Evolutionary conservation across 2,329 filamentous ascomycete species (phyloP).

Genomic region (Penicillium hesseltinei): DNA sequence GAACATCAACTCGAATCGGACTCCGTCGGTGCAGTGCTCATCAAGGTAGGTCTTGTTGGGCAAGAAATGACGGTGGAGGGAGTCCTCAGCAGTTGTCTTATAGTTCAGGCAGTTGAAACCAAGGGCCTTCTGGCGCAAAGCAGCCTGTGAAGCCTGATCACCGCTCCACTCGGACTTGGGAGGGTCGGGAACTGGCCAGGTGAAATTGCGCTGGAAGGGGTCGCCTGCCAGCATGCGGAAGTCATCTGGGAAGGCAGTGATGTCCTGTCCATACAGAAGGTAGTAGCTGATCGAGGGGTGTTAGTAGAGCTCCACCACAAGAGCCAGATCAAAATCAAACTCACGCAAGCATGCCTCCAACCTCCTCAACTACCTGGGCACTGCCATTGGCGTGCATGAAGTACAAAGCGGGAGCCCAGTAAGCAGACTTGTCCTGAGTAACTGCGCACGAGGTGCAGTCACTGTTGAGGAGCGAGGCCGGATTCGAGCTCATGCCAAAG

Average conservation of each 20-base stretch:
- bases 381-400: conserved; percentile 69
- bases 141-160: conserved; percentile 65
- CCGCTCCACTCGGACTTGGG: conserved; percentile 69
- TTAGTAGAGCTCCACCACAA: conserved; percentile 11
- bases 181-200: conserved; percentile 63
- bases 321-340: conserved; percentile 38
- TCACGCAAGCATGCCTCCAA: conserved; percentile 82
- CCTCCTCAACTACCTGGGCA: conserved; percentile 67
- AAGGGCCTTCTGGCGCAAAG: conserved; percentile 74
- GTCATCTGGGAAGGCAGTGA: conserved; percentile 70
- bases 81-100: conserved; percentile 60
- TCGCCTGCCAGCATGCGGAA: conserved; percentile 84
- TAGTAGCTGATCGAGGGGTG: conserved; percentile 65
- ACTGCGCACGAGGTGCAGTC: conserved; percentile 80
- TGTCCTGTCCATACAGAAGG: conserved; percentile 64
- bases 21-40: conserved; percentile 73
- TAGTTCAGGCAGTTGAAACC: conserved; percentile 98
- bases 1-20: conserved; percentile 83
- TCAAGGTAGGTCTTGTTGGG: conserved; percentile 80
- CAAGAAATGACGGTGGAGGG: conserved; percentile 76
- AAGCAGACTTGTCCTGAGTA: conserved; percentile 78
- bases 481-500: conserved; percentile 60
- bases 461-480: conserved; percentile 57
- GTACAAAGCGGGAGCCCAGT: conserved; percentile 79
- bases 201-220: conserved; percentile 66